phyloP scores from a whole-genome alignment of 1,284 basidiomycete genomes.

The Cutaneotrichosporon cyanovorans region DNA sequence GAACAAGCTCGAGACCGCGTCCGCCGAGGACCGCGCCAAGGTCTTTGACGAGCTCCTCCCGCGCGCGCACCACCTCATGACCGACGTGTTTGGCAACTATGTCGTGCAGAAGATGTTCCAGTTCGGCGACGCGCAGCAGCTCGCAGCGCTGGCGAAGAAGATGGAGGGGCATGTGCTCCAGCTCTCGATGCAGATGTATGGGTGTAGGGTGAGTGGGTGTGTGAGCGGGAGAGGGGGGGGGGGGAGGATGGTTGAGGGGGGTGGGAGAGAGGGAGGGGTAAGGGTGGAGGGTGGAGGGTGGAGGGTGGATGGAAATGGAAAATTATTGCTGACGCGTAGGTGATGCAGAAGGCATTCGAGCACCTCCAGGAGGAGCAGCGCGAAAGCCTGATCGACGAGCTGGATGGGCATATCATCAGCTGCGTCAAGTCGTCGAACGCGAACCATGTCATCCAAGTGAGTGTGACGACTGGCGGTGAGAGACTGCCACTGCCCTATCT shows the following conservation, averaged over 20 bases:
- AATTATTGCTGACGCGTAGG: slow-evolving; percentile 12
- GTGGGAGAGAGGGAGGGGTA: too few relatives aligned
- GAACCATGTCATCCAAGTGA: slow-evolving; percentile 70
- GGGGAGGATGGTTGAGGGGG: too few relatives aligned
- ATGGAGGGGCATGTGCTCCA: slow-evolving; percentile 74
- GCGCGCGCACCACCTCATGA: slow-evolving; percentile 69
- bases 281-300: too few relatives aligned
- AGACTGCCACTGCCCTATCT: too few relatives aligned
- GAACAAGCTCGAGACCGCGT: slow-evolving; percentile 68
- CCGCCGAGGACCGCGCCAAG: slow-evolving; percentile 65
- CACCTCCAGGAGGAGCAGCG: slow-evolving; percentile 71
- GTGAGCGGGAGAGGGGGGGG: too few relatives aligned
- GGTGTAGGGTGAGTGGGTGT: slow-evolving; percentile 54
- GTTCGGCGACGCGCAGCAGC: slow-evolving; percentile 70
- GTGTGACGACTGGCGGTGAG: too few relatives aligned
- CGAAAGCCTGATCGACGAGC: slow-evolving; percentile 63
- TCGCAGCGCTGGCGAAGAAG: slow-evolving; percentile 59
- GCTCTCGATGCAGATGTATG: slow-evolving; percentile 89
- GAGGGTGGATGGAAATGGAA: too few relatives aligned
- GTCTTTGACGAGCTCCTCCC: slow-evolving; percentile 91
- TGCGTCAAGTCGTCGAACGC: slow-evolving; percentile 91
- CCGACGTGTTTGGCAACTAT: slow-evolving; percentile 97
- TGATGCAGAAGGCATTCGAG: slow-evolving; percentile 67
- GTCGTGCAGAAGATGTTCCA: slow-evolving; percentile 94
- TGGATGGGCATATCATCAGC: slow-evolving; percentile 71